Base-by-base conservation (phyloP, 805 yeast species). In the Suhomyces kilbournensis region DNA sequence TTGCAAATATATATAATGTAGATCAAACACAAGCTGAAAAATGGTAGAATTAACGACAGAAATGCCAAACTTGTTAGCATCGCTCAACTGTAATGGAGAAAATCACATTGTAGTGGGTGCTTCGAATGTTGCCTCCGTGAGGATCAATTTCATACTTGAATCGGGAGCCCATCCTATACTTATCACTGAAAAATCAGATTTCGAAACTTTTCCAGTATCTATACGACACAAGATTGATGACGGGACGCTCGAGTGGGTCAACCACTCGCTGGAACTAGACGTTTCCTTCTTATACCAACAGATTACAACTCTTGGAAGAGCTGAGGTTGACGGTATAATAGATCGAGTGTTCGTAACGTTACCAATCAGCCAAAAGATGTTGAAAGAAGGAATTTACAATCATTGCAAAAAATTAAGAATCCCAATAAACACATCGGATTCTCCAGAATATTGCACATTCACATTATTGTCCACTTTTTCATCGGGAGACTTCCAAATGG, bases 391-490 rank as follows among this genome's bases (percentile, higher is more conserved):
- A 2, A 77, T 90, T 10, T 83, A 67, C 55, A 60, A 71, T 1
- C 71, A 63, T 38, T 90, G 97, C 69, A 68, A 67, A 44, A 68
- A 76, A 49, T 70, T 81, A 48, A 77, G 97, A 62, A 88, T 92
- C 3, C 97, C 97, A 0, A 76, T 93, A 45, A 91, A 90, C 63
- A 86, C 88, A 0, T 79, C 87, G 0, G 96, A 90, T 57, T 79
- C 83, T 14, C 83, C 91, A 0, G 84, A 83, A 30, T 74, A 78
- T 23, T 88, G 94, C 50, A 82, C 92, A 0, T 92, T 92, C 65
- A 82, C 93, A 0, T 67, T 90, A 50, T 72, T 90, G 20, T 87
- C 97, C 0, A 82, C 92, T 0, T 82, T 80, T 62, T 71, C 75
- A 2, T 83, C 85, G 52, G 94, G 96, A 6, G 83, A 80, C 48